phyloP scores from a whole-genome alignment of 2,329 filamentous ascomycete species.

The Zasmidium citrigriseum region DNA sequence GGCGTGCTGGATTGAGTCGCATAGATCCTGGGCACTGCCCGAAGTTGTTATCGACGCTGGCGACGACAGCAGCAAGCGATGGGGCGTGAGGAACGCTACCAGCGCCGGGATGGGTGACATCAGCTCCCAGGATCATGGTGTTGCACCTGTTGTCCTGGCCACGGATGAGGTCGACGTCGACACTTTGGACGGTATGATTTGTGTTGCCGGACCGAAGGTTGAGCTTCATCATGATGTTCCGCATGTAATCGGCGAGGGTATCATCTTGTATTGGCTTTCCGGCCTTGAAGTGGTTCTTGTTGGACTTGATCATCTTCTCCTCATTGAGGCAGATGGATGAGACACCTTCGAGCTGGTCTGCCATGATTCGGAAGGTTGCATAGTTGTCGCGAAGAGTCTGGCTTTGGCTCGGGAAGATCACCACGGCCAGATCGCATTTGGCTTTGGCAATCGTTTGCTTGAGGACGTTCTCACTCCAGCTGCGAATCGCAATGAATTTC shows the following conservation, averaged over 20 bases:
- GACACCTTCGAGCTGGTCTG: constrained; percentile 12
- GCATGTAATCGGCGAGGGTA: constrained; percentile 6
- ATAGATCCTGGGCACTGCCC: constrained; percentile 40
- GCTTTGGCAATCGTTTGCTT: not conserved
- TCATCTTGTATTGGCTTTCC: not conserved
- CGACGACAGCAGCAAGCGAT: constrained; percentile 46
- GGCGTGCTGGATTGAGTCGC: constrained; percentile 33
- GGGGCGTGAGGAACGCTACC: constrained; percentile 30
- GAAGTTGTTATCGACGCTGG: constrained; percentile 36
- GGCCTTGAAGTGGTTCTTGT: not conserved
- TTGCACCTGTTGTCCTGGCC: not conserved
- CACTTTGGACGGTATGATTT: constrained; percentile 16
- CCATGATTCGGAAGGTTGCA: constrained; percentile 10
- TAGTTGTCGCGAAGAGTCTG: not conserved
- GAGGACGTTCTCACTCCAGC: not conserved
- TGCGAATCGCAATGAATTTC: too few relatives aligned
- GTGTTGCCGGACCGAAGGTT: constrained; percentile 15
- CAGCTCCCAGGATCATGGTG: constrained; percentile 45
- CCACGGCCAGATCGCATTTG: not conserved
- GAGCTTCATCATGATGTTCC: constrained; percentile 22
- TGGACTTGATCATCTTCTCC: constrained; percentile 5
- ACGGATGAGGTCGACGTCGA: not conserved
- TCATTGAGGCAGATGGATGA: constrained; percentile 10
- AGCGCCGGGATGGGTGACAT: constrained; percentile 44
- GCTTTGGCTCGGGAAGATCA: not conserved